These are phyloP conservation scores for Sporisorium exsertum DNA, from an alignment of 1,284 basidiomycete genomes.

Conservation along the genomic window DNA sequence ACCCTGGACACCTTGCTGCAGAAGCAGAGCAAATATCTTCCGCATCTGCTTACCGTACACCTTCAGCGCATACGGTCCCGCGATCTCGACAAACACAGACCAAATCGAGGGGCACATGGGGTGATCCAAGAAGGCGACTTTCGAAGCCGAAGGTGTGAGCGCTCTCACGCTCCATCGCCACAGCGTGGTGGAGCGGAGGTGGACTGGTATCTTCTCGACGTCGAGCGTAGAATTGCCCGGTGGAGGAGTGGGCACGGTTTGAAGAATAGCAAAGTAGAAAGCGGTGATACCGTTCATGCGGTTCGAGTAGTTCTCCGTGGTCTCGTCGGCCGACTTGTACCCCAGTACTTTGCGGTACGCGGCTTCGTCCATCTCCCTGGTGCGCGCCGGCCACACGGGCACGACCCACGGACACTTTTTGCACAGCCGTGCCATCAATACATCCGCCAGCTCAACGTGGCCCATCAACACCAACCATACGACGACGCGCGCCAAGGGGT, in stretches of 20 bases:
- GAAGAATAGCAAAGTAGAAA: conserved; percentile 86
- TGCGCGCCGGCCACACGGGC: conserved; percentile 69
- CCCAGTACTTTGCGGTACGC: conserved; percentile 79
- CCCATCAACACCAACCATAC: conserved; percentile 76
- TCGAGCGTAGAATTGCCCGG: conserved; percentile 13
- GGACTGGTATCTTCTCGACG: conserved; percentile 30
- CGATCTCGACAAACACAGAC: conserved; percentile 63
- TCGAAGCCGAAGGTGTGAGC: conserved; percentile 51
- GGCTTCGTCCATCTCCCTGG: conserved; percentile 70
- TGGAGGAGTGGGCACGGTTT: conserved; percentile 64
- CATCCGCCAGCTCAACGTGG: conserved; percentile 76
- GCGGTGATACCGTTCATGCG: conserved; percentile 87
- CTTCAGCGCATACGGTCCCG: conserved; percentile 37
- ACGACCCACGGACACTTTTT: conserved; percentile 78
- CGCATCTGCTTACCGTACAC: conserved; percentile 59
- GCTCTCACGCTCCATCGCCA: conserved; percentile 65
- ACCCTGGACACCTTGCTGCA: conserved; percentile 49
- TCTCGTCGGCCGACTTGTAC: conserved; percentile 73
- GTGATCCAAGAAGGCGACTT: conserved; percentile 46
- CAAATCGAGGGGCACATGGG: conserved; percentile 60
- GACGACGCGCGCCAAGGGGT: conserved; percentile 83
- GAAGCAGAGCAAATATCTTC: conserved; percentile 57
- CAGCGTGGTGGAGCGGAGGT: conserved; percentile 54
- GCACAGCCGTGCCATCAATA: conserved; percentile 86
- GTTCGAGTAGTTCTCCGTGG: conserved; percentile 76